Base-by-base conservation (phyloP, 805 yeast species). In the Lachancea nothofagi region DNA sequence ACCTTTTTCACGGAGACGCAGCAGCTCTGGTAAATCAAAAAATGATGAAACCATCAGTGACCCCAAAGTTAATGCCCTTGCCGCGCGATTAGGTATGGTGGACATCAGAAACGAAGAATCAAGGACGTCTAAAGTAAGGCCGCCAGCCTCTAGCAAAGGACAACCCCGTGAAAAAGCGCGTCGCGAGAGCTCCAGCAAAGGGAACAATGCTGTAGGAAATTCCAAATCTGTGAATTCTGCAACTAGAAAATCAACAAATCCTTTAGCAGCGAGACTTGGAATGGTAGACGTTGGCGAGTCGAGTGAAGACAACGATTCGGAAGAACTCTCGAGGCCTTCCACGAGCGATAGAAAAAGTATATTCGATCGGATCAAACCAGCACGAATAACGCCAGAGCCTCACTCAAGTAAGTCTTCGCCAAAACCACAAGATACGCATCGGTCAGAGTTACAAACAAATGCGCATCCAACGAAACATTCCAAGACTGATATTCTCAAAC, bases 401-500 rank as follows among this genome's bases (percentile, higher is more conserved):
- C 20, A 15, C n/a, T n/a, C n/a, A n/a, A n/a, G n/a, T n/a, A n/a
- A n/a, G n/a, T n/a, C n/a, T n/a, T 14, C 33, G 33, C 34, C 13
- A 27, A 13, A 6, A 13, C 13, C 4, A 25, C 22, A 5, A 13
- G 33, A 29, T 5, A 15, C 33, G 9, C 7, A 17, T 31, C 37
- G 30, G 25, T 28, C 12, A 21, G 14, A 33, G 15, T 2, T 9
- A 34, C 29, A 13, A 20, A 35, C 9, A 28, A 18, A 25, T 33
- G 24, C 29, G 22, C 13, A 21, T 13, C 29, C 20, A 29, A 29
- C 12, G 14, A 37, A 32, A 34, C 42, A 10, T 28, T 14, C 18
- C 0, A 55, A 52, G 31, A 19, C 46, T 8, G 55, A 44, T 3
- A n/a, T 53, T 7, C 38, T 59, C 21, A 58, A 52, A 44, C 48